Base-by-base conservation (phyloP, 2,329 filamentous ascomycete species). In the Beauveria scarabaeidicola region DNA sequence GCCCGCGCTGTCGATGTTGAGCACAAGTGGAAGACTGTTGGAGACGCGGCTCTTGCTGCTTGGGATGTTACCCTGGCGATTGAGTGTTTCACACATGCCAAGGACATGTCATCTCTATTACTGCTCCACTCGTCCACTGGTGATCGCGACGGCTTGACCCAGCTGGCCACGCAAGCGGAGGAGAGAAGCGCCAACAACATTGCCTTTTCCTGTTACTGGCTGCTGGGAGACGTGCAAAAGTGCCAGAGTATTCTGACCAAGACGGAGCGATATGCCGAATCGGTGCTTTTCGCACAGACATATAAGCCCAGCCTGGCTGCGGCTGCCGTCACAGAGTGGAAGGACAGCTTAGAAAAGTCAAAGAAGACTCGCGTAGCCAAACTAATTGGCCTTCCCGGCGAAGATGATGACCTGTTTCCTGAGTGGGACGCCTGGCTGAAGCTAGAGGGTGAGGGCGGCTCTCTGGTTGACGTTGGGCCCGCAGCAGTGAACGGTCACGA, bases 1-100 rank as follows among this genome's bases (percentile, higher is more conserved):
- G 93, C 94, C 7, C 83, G 86, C 44, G 81, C 89, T 71, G 89
- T 91, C 11, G 88, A 97, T 64, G 89, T 86, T 1, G 94, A 97
- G 72, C 93, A 97, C 76, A 96, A 96, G 76, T 99, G 94, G 94
- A 97, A 97, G 81, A 92, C 86, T 3, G 90, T 99, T 5, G 94
- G 94, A 62, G 94, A 99, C 67, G 89, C 92, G 1, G 94, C 94
- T 1, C 82, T 99, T 44, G 77, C 85, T 10, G 87, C 79, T 1
- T 99, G 93, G 94, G 87, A 99, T 68, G 81, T 99, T 38, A 80
- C 83, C 5, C 83, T 97, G 2, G 94, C 94, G 0, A 88, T 94
- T 52, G 91, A 97, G 74, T 97, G 93, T 76, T 99, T 97, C 73
- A 85, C 85, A 19, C 86, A 94, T 61, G 91, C 92, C 50, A 94